phyloP scores from a whole-genome alignment of 192 early-diverging fungal species.

The Spizellomyces punctatus region DNA sequence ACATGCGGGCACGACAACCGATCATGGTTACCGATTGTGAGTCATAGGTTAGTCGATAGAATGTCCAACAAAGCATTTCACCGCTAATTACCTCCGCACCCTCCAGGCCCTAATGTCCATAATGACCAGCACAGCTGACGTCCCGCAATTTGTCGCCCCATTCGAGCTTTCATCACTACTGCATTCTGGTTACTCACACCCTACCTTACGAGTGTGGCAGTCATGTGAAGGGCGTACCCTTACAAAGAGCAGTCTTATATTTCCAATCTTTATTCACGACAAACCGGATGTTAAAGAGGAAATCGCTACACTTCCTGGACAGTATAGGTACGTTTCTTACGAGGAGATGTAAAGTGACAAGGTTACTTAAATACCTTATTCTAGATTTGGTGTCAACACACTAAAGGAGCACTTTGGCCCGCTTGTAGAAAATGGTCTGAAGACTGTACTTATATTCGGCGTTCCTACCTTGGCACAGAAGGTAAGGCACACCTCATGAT shows the following conservation, averaged over 20 bases:
- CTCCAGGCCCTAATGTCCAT: neutral
- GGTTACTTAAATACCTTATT: neutral
- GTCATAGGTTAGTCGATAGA: too few species aligned
- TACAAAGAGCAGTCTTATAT: constrained; percentile 80
- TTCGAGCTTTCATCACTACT: constrained; percentile 60
- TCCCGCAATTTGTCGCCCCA: constrained; percentile 7
- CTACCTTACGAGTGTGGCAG: constrained; percentile 81
- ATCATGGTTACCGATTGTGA: too few species aligned
- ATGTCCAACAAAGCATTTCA: too few species aligned
- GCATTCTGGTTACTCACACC: constrained; percentile 86
- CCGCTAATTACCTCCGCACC: too few species aligned
- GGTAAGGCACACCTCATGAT: constrained; percentile 33
- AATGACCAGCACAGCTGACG: neutral
- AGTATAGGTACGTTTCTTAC: constrained; percentile 62
- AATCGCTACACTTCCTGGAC: constrained; percentile 84
- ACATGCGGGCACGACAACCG: too few species aligned
- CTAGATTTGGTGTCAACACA: constrained; percentile 71
- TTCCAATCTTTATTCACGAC: constrained; percentile 93
- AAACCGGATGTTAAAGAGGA: constrained; percentile 70
- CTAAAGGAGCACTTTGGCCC: constrained; percentile 77
- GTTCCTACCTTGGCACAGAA: constrained; percentile 74
- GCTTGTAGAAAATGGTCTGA: constrained; percentile 85
- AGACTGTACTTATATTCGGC: constrained; percentile 89
- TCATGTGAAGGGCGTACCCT: constrained; percentile 24
- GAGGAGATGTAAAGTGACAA: neutral